Evolutionary conservation across 345 rosid genomes (phyloP).

Genomic region (Balakata baccata): DNA sequence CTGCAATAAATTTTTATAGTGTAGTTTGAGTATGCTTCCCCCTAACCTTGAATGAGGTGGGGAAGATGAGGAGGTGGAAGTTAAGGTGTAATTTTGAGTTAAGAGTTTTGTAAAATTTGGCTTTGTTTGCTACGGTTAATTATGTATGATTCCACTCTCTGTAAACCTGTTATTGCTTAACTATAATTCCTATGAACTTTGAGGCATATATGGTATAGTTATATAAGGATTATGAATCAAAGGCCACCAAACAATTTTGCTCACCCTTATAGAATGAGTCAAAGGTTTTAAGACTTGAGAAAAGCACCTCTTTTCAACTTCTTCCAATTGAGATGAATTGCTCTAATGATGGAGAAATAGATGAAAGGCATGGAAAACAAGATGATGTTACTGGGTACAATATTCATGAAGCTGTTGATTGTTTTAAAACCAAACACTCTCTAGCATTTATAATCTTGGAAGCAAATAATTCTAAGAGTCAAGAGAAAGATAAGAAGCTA

Average conservation of each 20-base stretch:
- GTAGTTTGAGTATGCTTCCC: background rate
- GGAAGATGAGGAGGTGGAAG: background rate
- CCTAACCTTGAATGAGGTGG: background rate
- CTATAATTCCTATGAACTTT: conserved; percentile 39
- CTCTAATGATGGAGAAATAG: conserved; percentile 6
- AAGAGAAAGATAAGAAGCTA: conserved; percentile 6
- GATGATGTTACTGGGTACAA: background rate
- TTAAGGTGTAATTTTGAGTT: background rate
- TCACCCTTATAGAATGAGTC: conserved; percentile 7
- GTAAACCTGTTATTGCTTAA: conserved; percentile 32
- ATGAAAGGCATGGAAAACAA: conserved; percentile 13
- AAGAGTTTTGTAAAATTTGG: background rate
- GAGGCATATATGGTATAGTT: conserved; percentile 50
- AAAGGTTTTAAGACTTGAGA: background rate
- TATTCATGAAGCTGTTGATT: conserved; percentile 20
- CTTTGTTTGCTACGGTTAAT: background rate
- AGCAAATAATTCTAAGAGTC: background rate
- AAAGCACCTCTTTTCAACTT: conserved; percentile 5
- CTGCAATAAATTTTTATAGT: background rate
- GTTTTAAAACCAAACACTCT: background rate
- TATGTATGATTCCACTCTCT: background rate
- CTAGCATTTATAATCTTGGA: background rate
- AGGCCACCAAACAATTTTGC: conserved; percentile 10
- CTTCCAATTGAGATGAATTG: background rate
- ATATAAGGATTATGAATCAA: conserved; percentile 51